These are phyloP conservation scores for Colletotrichum siamense DNA, from an alignment of 2,329 filamentous ascomycete genomes.

Conservation along the genomic window DNA sequence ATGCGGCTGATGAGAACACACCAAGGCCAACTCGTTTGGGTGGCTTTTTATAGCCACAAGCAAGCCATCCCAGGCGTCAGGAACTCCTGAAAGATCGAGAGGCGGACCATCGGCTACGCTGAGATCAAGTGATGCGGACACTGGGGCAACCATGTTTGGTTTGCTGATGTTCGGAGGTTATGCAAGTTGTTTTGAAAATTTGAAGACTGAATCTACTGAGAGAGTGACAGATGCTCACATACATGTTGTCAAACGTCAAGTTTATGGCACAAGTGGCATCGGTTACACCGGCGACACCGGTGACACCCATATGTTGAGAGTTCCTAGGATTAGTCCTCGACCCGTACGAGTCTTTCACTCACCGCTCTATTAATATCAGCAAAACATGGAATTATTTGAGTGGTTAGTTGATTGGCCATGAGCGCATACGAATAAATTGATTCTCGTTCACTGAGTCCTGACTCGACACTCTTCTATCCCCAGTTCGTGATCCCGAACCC, in stretches of 20 bases:
- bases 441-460: background rate
- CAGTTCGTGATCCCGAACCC: background rate
- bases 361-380: background rate
- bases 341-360: background rate
- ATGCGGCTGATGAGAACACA: background rate
- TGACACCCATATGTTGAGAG: background rate
- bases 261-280: background rate
- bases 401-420: background rate
- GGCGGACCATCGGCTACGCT: background rate
- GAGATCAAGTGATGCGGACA: background rate
- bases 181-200: background rate
- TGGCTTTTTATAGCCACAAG: background rate
- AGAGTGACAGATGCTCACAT: background rate
- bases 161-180: background rate
- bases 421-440: background rate
- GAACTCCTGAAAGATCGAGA: background rate
- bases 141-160: background rate
- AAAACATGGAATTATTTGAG: background rate
- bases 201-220: background rate
- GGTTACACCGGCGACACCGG: background rate
- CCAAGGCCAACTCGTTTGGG: background rate
- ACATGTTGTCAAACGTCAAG: background rate
- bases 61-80: background rate
- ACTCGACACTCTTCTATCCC: background rate
- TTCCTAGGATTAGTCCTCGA: background rate